Evolutionary conservation across 2,329 filamentous ascomycete genomes (phyloP).

Genomic region (Hypoxylon sp.): DNA sequence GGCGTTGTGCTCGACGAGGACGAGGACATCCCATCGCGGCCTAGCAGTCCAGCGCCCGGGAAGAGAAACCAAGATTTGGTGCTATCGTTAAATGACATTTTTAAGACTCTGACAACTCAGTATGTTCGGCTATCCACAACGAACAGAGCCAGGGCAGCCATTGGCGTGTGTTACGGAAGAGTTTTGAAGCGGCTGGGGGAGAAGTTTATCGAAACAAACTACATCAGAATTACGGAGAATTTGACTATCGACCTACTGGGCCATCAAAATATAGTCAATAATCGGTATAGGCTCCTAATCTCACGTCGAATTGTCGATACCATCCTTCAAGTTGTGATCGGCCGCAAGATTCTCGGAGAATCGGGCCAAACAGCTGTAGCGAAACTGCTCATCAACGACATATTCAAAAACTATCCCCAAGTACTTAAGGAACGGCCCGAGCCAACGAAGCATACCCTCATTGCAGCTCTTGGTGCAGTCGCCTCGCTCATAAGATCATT

Average conservation of each 20-base stretch:
- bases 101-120: conserved; percentile 83
- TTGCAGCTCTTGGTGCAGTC: conserved; percentile 83
- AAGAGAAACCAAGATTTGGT: conserved; percentile 79
- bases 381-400: conserved; percentile 84
- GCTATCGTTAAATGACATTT: conserved; percentile 81
- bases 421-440: conserved; percentile 88
- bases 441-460: conserved; percentile 87
- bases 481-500: conserved; percentile 83
- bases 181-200: conserved; percentile 85
- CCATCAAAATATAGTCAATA: conserved; percentile 80
- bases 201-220: conserved; percentile 85
- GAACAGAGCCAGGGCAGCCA: conserved; percentile 84
- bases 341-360: conserved; percentile 86
- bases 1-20: conserved; percentile 80
- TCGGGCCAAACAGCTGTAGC: conserved; percentile 88
- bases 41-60: conserved; percentile 80
- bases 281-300: conserved; percentile 88
- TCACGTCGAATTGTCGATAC: conserved; percentile 88
- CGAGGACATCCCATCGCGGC: conserved; percentile 71
- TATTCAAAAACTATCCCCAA: conserved; percentile 95
- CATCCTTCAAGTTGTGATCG: conserved; percentile 86
- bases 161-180: conserved; percentile 89
- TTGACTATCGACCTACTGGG: conserved; percentile 85
- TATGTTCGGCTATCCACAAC: conserved; percentile 84
- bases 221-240: conserved; percentile 84